Evolutionary conservation across 2,329 filamentous ascomycete species (phyloP).

Genomic region (Ophiostoma pallidulum): DNA sequence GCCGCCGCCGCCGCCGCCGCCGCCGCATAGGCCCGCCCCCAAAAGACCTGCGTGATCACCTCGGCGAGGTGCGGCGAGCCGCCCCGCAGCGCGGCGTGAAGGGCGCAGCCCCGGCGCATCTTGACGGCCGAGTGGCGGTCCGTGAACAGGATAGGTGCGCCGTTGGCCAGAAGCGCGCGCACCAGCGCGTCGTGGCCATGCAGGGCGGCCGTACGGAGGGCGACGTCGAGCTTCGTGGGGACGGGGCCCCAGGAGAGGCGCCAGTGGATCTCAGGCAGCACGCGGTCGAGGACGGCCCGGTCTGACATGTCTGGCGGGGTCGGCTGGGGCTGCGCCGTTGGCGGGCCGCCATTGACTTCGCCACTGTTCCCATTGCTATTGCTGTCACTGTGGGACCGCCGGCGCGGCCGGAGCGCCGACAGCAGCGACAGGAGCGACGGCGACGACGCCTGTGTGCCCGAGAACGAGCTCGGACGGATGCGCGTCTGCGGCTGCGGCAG

Average conservation of each 20-base stretch:
- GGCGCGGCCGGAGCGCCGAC: background rate
- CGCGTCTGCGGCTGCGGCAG: no score
- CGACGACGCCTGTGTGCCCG: no score
- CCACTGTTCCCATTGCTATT: no score
- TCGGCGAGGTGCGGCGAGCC: constrained; percentile 11
- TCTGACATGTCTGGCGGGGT: background rate
- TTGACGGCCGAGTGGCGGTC: background rate
- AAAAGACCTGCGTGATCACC: constrained; percentile 7
- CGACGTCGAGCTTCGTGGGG: constrained; percentile 6
- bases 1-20: background rate
- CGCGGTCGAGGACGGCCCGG: background rate
- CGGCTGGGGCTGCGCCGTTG: no score
- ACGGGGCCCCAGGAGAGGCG: constrained; percentile 7
- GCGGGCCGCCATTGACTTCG: no score
- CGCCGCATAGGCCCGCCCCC: constrained; percentile 1
- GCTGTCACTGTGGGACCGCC: background rate
- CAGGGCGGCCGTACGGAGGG: constrained; percentile 11
- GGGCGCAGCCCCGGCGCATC: constrained; percentile 2
- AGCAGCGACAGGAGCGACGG: background rate
- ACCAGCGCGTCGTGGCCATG: constrained; percentile 13
- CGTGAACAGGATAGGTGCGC: constrained; percentile 14
- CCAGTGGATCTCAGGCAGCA: background rate
- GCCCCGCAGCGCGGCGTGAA: constrained; percentile 16
- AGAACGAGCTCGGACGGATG: no score
- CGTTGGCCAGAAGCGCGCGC: constrained; percentile 16